Evolutionary conservation across 2,329 filamentous ascomycete species (phyloP).

Genomic region (Diaporthe longicolla): DNA sequence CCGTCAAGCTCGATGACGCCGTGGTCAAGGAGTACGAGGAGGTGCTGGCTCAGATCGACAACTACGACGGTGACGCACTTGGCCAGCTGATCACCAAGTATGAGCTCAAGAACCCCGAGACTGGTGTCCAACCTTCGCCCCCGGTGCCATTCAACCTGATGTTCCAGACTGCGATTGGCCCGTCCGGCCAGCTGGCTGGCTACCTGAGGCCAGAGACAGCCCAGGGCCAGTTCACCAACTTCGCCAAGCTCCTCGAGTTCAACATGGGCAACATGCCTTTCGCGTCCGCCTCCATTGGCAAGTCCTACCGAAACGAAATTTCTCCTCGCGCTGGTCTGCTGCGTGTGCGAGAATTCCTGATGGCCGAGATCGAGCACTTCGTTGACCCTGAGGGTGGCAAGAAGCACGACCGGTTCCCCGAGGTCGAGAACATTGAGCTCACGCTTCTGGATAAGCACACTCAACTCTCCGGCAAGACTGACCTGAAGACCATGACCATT

Average conservation of each 20-base stretch:
- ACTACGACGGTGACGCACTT: conserved; percentile 90
- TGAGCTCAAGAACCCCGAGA: conserved; percentile 89
- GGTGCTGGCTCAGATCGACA: conserved; percentile 92
- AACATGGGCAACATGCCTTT: conserved; percentile 97
- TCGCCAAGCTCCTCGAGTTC: conserved; percentile 95
- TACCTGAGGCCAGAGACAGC: conserved; percentile 95
- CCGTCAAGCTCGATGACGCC: conserved; percentile 87
- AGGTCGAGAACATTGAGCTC: conserved; percentile 87
- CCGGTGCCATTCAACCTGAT: conserved; percentile 98
- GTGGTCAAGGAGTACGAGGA: conserved; percentile 92
- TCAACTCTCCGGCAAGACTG: conserved; percentile 88
- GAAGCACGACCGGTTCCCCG: conserved; percentile 89
- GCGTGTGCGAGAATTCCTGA: conserved; percentile 95
- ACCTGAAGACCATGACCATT: conserved; percentile 80
- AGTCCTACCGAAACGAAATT: conserved; percentile 98
- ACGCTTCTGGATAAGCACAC: conserved; percentile 87
- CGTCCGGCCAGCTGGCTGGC: conserved; percentile 87
- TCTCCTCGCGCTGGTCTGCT: conserved; percentile 92
- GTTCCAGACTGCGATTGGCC: conserved; percentile 97
- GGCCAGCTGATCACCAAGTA: conserved; percentile 91
- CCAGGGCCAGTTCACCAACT: conserved; percentile 98
- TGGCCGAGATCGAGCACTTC: conserved; percentile 99
- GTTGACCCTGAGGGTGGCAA: conserved; percentile 96
- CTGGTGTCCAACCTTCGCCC: conserved; percentile 80
- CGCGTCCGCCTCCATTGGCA: conserved; percentile 95